Evolutionary conservation across 305 asterid genomes (phyloP), one percentile per base, ranked within the genome.

Genomic region (Striga hermonthica): DNA sequence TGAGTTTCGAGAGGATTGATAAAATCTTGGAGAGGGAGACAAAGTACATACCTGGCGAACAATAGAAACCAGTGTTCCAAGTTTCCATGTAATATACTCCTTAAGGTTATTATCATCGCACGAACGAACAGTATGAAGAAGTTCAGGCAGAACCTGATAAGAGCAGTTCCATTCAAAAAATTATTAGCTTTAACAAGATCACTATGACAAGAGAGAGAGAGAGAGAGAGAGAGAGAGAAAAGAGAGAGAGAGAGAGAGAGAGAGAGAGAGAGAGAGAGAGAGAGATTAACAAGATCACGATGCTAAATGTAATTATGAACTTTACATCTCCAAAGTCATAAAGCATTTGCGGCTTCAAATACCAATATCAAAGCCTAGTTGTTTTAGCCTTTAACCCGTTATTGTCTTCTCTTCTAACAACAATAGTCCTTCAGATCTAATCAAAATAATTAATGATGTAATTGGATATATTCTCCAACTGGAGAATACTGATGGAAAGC

Each of bases 71-170:
- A 93, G 71, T 55, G 99, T 93, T 64, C 99, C 99, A 68, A 93
- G 87, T 80, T 93, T 93, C 99, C 97, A 93, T 44, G 89, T 90
- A 68, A 90, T 93, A 64, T 84, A 93, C 81, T 93, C 99, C 84
- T 86, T 93, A 54, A 93, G 83, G 71, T 87, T 81, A 22, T 22
- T 22, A 75, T 93, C 99, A 80, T 93, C 99, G 75, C 97, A 88
- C 0, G 85, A 78, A 49, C 99, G 96, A 69, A 93, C 91, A 71
- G 85, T 93, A 69, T 93, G 89, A 70, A 93, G 92, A 76, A 93
- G 96, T 71, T 93, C 99, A 1, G 99, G 99, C 76, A 93, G 81
- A 73, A 93, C 99, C 99, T 93, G 81, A 72, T 50, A 72, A 43
- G 52, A 67, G 31, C 61, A 60, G 49, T 65, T 45, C 36, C 75